Conservation (phyloP, 495 filamentous ascomycete species). For the Aspergillus heteromorphus region DNA sequence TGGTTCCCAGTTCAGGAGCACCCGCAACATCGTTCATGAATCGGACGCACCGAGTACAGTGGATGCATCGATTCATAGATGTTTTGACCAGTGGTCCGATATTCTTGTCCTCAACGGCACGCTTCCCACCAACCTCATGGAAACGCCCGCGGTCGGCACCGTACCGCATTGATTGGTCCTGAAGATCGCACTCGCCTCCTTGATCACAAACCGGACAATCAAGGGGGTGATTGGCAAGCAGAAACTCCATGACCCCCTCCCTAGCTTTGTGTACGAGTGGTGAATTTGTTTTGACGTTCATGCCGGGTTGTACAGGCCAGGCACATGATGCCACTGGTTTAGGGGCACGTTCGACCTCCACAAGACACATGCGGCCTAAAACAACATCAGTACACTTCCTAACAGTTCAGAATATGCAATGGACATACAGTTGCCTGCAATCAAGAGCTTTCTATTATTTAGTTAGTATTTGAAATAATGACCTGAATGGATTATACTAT, state of each 20-base stretch:
- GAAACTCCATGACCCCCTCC: constrained; percentile 98
- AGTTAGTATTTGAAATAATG: constrained; percentile 26
- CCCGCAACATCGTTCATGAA: constrained; percentile 97
- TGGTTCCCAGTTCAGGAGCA: constrained; percentile 88
- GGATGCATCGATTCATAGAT: constrained; percentile 99
- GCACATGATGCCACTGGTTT: constrained; percentile 98
- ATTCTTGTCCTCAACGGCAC: constrained; percentile 98
- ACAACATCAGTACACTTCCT: constrained; percentile 6
- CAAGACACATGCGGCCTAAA: constrained; percentile 86
- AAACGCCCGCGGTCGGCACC: constrained; percentile 94
- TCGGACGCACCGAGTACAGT: constrained; percentile 95
- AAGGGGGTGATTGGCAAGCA: constrained; percentile 93
- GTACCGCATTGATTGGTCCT: constrained; percentile 99
- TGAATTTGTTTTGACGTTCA: constrained; percentile 98
- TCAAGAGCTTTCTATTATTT: constrained; percentile 76
- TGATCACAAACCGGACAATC: constrained; percentile 99
- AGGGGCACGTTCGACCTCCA: constrained; percentile 91
- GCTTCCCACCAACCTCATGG: constrained; percentile 90
- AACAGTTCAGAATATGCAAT: background rate
- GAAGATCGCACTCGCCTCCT: constrained; percentile 96
- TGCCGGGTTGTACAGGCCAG: constrained; percentile 96
- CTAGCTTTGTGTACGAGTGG: constrained; percentile 93
- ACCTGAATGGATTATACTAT: background rate
- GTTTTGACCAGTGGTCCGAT: constrained; percentile 98
- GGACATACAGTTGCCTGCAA: constrained; percentile 85